Evolutionary conservation across 345 rosid species (phyloP).

Genomic region (Moringa oleifera): DNA sequence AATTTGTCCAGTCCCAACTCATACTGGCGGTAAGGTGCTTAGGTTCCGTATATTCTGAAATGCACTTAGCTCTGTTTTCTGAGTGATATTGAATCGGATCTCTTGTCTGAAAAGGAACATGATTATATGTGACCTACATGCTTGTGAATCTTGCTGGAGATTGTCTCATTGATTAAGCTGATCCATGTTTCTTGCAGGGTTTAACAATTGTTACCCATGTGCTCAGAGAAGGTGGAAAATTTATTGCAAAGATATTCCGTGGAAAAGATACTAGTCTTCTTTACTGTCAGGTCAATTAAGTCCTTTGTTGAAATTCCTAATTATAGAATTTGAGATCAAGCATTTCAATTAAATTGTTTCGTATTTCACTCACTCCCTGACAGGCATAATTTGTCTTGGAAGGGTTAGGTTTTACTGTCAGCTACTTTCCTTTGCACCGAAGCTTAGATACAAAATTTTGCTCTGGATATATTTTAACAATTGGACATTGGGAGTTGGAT

Average conservation of each 20-base stretch:
- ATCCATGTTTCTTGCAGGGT: slow-evolving; percentile 43
- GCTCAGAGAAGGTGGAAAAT: slow-evolving; percentile 87
- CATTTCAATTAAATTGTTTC: neutral
- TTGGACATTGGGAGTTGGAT: too few species aligned
- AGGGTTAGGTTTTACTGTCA: too few species aligned
- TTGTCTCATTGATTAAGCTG: slow-evolving; percentile 4
- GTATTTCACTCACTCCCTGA: neutral
- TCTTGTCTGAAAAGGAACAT: neutral
- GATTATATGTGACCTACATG: neutral
- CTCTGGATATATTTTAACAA: neutral
- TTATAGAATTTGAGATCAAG: neutral
- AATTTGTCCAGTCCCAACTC: slow-evolving; percentile 93
- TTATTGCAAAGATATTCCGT: slow-evolving; percentile 92
- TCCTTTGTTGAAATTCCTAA: slow-evolving; percentile 11
- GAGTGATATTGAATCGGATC: neutral
- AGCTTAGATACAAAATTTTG: neutral
- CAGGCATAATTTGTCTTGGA: neutral
- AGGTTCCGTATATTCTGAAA: neutral
- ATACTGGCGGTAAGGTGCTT: slow-evolving; percentile 74
- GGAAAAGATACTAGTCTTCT: slow-evolving; percentile 98
- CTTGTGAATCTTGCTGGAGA: neutral
- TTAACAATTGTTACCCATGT: slow-evolving; percentile 84
- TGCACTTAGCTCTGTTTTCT: neutral
- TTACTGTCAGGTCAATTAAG: slow-evolving; percentile 69
- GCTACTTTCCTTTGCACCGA: too few species aligned